Percentiles rank a stretch among this genome's conserved stretches.
phyloP scores from a whole-genome alignment of 2,329 filamentous ascomycete species.

The Blumeriella jaapii region DNA sequence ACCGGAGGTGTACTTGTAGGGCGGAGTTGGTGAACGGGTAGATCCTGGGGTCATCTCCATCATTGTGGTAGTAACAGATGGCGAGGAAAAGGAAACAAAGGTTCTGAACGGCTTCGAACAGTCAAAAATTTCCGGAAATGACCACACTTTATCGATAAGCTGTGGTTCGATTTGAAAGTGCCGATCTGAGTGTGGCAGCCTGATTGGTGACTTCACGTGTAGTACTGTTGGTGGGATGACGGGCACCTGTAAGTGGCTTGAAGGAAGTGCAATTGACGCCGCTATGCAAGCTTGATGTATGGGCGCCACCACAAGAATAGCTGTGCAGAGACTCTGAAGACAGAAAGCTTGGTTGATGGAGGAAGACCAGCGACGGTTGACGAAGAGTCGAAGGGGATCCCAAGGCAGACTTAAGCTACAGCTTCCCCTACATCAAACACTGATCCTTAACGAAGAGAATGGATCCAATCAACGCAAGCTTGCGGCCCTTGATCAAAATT shows the following conservation, averaged over 20 bases:
- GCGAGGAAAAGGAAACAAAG: slow-evolving; percentile 10
- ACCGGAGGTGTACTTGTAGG: slow-evolving; percentile 22
- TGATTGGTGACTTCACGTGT: slow-evolving; percentile 16
- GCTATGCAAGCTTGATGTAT: too few relatives aligned
- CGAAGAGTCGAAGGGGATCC: slow-evolving; percentile 8
- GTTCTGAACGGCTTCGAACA: neutral
- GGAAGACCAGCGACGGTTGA: too few relatives aligned
- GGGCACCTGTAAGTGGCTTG: slow-evolving; percentile 6
- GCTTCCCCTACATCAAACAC: slow-evolving; percentile 9
- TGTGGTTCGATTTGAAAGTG: slow-evolving; percentile 2
- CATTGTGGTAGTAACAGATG: slow-evolving; percentile 11
- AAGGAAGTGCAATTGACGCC: slow-evolving; percentile 1
- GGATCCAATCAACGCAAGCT: slow-evolving; percentile 7
- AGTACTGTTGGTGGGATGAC: slow-evolving; percentile 8
- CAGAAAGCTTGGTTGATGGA: slow-evolving; percentile 7
- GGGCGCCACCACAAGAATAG: too few relatives aligned
- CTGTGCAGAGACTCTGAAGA: too few relatives aligned
- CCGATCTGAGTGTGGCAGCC: slow-evolving; percentile 1
- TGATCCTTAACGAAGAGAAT: slow-evolving; percentile 6
- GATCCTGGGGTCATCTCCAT: slow-evolving; percentile 28
- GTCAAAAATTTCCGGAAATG: slow-evolving; percentile 11
- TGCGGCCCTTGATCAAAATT: slow-evolving; percentile 1
- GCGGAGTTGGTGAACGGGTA: slow-evolving; percentile 23
- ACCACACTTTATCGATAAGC: slow-evolving; percentile 9
- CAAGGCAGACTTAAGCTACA: slow-evolving; percentile 14